phyloP scores from a whole-genome alignment of 2,329 filamentous ascomycete species.

The Botrytis elliptica region DNA sequence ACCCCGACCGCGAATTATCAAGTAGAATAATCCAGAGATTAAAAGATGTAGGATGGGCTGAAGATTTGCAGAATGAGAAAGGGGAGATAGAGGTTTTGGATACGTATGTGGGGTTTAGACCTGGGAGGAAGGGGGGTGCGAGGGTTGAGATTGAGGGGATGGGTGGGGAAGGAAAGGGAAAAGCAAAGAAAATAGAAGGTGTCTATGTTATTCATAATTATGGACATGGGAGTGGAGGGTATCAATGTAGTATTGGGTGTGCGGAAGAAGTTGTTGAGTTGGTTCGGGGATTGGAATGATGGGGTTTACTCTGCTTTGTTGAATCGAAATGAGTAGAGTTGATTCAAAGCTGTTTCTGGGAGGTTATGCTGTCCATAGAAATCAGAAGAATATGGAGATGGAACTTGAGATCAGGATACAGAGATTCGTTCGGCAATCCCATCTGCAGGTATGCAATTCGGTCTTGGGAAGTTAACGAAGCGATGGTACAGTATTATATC shows the following conservation, averaged over 20 bases:
- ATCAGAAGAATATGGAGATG: no score
- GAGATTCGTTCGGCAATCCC: no score
- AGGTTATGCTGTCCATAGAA: no score
- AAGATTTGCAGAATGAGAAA: background rate
- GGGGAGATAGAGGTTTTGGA: background rate
- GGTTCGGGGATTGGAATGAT: conserved; percentile 10
- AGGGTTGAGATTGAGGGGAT: conserved; percentile 29
- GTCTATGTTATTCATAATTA: conserved; percentile 46
- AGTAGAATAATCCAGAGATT: background rate
- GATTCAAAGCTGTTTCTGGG: no score
- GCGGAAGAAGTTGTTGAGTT: conserved; percentile 32
- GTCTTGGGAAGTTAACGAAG: no score
- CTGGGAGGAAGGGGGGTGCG: background rate
- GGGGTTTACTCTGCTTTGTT: no score
- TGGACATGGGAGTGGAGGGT: conserved; percentile 48
- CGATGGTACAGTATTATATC: no score
- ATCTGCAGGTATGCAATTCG: no score
- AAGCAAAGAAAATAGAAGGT: conserved; percentile 25
- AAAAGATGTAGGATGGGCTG: background rate
- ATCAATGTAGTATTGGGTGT: conserved; percentile 37
- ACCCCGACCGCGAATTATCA: background rate
- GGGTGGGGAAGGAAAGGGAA: background rate
- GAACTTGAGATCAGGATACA: no score
- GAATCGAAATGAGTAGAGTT: no score
- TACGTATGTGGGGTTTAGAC: background rate